Evolutionary conservation across 345 rosid species (phyloP).

Genomic region (Turritis glabra): DNA sequence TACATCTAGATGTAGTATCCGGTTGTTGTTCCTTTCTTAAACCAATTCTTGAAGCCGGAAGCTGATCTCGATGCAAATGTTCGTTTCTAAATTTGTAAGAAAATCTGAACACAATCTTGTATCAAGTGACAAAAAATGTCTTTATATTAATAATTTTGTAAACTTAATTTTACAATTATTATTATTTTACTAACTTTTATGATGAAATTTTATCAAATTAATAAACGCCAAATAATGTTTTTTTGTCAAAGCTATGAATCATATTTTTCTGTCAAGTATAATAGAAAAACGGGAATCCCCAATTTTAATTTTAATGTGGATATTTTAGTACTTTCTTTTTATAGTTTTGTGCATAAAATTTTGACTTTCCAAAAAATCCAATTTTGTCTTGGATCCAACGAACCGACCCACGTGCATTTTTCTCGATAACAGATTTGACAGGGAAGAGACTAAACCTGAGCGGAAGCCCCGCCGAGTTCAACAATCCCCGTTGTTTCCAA

Average conservation of each 20-base stretch:
- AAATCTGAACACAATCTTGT: not conserved
- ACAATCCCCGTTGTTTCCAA: conserved; percentile 73
- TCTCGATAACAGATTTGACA: not conserved
- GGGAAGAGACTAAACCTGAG: conserved; percentile 58
- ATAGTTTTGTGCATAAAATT: not conserved
- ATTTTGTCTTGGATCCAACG: not conserved
- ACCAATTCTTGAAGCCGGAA: too few relatives aligned
- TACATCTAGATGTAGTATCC: not conserved
- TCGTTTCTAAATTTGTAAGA: not conserved
- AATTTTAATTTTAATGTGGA: too few relatives aligned
- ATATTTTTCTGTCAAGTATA: not conserved
- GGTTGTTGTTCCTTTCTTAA: too few relatives aligned
- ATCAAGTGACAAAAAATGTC: not conserved
- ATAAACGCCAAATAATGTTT: not conserved
- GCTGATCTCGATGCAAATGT: not conserved
- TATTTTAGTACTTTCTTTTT: not conserved
- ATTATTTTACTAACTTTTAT: too few relatives aligned
- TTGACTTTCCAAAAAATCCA: not conserved
- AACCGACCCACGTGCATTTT: not conserved
- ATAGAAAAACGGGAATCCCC: too few relatives aligned
- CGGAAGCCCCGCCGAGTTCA: conserved; percentile 97
- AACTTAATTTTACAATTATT: too few relatives aligned
- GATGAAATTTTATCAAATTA: not conserved
- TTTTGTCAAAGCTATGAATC: not conserved
- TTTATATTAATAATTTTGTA: too few relatives aligned